These are phyloP conservation scores for Zasmidium angulare DNA, from an alignment of 2,329 filamentous ascomycete species.

Conservation along the genomic window DNA sequence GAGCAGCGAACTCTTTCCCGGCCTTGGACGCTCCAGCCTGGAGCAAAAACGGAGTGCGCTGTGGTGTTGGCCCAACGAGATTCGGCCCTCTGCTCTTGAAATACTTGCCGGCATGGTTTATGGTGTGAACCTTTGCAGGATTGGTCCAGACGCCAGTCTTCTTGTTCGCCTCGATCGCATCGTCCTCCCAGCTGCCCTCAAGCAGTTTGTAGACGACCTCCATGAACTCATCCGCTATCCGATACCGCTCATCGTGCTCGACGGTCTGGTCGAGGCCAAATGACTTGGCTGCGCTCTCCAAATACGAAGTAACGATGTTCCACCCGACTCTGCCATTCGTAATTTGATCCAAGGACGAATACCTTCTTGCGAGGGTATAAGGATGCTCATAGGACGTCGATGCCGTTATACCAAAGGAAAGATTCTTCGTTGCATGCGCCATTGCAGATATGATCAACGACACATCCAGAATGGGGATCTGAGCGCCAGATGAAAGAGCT, in stretches of 20 bases:
- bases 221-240: constrained; percentile 49
- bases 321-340: constrained; percentile 42
- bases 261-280: constrained; percentile 48
- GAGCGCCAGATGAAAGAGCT: constrained; percentile 61
- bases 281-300: constrained; percentile 50
- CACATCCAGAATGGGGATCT: constrained; percentile 66
- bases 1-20: constrained; percentile 47
- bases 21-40: constrained; percentile 50
- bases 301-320: constrained; percentile 54
- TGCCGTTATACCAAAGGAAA: constrained; percentile 41
- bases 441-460: constrained; percentile 43
- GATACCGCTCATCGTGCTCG: constrained; percentile 52
- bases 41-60: constrained; percentile 58
- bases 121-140: constrained; percentile 58
- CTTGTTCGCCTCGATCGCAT: constrained; percentile 51
- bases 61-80: constrained; percentile 56
- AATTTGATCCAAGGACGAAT: constrained; percentile 39
- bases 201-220: constrained; percentile 33
- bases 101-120: constrained; percentile 36
- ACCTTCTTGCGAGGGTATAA: constrained; percentile 36
- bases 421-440: constrained; percentile 45
- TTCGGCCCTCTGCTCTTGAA: constrained; percentile 48
- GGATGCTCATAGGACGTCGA: constrained; percentile 41
- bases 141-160: constrained; percentile 59
- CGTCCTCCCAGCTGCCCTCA: constrained; percentile 33